These are phyloP conservation scores for Bryum argenteum DNA, from an alignment of 225 moss, liverwort and hornwort species.

Conservation along the genomic window DNA sequence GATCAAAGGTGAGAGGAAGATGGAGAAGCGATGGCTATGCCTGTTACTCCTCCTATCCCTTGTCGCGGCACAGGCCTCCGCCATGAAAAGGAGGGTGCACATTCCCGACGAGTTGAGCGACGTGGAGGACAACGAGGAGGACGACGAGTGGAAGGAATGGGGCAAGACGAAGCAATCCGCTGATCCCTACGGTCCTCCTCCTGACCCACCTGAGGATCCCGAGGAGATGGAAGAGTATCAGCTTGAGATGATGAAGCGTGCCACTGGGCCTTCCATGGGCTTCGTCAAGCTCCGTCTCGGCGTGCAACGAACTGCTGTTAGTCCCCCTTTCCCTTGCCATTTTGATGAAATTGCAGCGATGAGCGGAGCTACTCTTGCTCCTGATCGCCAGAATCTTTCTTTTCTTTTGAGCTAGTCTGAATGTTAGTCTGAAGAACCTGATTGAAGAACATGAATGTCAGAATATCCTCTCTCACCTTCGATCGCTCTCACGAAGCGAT, in stretches of 20 bases:
- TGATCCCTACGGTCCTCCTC: conserved; percentile 69
- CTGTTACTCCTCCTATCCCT: too few relatives aligned
- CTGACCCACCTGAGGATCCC: conserved; percentile 65
- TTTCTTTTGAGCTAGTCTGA: too few relatives aligned
- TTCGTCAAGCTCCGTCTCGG: conserved; percentile 93
- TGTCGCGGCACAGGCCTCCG: too few relatives aligned
- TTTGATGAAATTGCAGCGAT: not conserved
- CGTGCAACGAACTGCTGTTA: conserved; percentile 67
- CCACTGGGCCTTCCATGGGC: conserved; percentile 75
- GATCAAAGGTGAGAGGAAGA: too few relatives aligned
- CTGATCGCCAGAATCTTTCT: too few relatives aligned
- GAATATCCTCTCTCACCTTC: too few relatives aligned
- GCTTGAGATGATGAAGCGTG: conserved; percentile 79
- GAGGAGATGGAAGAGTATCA: conserved; percentile 59
- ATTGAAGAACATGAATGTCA: too few relatives aligned
- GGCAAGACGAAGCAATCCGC: conserved; percentile 59
- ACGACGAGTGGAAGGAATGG: conserved; percentile 92
- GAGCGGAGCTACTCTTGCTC: not conserved
- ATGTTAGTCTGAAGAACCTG: too few relatives aligned
- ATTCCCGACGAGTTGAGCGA: conserved; percentile 83
- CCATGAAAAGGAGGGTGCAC: conserved; percentile 39
- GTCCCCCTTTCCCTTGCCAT: not conserved
- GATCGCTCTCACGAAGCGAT: too few relatives aligned
- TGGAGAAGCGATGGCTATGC: too few relatives aligned
- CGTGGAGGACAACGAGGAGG: conserved; percentile 89